A percentile compares a stretch with the other conserved stretches of the same genome.
Conservation (phyloP, 352 stramenopile genomes). For the Phytophthora fragariaefolia region DNA sequence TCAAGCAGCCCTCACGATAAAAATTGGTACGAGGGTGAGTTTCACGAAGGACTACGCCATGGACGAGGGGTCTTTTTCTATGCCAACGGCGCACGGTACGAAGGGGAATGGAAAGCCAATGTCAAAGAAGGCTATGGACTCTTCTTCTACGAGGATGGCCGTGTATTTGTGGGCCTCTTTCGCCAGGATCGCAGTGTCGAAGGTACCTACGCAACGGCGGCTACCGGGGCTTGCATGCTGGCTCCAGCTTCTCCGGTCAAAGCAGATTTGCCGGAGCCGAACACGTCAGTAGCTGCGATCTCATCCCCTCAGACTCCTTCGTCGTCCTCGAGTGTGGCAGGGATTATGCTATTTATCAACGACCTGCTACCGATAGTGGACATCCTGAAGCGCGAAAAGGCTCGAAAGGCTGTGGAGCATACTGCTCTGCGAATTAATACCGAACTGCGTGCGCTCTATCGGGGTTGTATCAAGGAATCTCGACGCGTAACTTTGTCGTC, state of each 20-base stretch:
- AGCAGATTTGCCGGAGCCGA: slow-evolving; percentile 3
- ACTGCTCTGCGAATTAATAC: slow-evolving; percentile 67
- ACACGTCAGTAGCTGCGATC: neutral
- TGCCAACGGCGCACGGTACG: slow-evolving; percentile 83
- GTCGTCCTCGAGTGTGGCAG: slow-evolving; percentile 14
- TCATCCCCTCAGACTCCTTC: slow-evolving; percentile 16
- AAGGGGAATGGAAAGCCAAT: slow-evolving; percentile 85
- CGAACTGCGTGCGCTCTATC: slow-evolving; percentile 65
- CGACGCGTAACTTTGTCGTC: slow-evolving; percentile 8
- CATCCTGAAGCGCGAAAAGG: slow-evolving; percentile 40
- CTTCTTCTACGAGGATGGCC: slow-evolving; percentile 80
- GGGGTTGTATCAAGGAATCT: slow-evolving; percentile 51
- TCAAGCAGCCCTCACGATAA: slow-evolving; percentile 45
- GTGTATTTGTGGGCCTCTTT: slow-evolving; percentile 60
- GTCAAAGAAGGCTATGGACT: slow-evolving; percentile 74
- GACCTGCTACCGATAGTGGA: slow-evolving; percentile 45
- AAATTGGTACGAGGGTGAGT: slow-evolving; percentile 90
- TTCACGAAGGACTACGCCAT: slow-evolving; percentile 64
- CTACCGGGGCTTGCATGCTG: slow-evolving; percentile 10
- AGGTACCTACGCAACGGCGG: slow-evolving; percentile 30
- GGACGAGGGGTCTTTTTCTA: slow-evolving; percentile 87
- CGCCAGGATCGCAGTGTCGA: slow-evolving; percentile 53
- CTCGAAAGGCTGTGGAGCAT: slow-evolving; percentile 56
- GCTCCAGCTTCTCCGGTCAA: neutral
- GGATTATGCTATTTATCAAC: slow-evolving; percentile 64